phyloP scores from a whole-genome alignment of 2,329 filamentous ascomycete species.

The Cladosporium austrohemisphaericum region DNA sequence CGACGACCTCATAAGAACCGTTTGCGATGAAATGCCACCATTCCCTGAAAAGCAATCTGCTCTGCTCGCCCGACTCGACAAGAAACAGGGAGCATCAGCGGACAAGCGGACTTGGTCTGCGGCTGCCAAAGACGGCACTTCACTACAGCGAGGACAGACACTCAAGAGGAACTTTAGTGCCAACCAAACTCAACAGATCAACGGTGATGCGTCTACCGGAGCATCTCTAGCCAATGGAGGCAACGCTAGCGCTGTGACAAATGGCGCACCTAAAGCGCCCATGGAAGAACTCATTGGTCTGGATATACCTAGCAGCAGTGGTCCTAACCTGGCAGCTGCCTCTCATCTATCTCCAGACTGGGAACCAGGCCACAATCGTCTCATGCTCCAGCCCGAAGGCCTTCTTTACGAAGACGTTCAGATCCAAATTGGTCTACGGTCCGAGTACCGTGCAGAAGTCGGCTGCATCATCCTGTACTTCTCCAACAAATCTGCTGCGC shows the following conservation, averaged over 20 bases:
- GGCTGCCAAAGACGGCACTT: slow-evolving; percentile 72
- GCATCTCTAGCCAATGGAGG: slow-evolving; percentile 26
- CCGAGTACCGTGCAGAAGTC: slow-evolving; percentile 92
- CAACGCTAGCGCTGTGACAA: slow-evolving; percentile 22
- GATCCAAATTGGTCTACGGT: slow-evolving; percentile 85
- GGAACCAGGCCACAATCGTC: slow-evolving; percentile 81
- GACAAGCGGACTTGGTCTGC: slow-evolving; percentile 97
- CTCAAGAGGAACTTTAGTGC: slow-evolving; percentile 80
- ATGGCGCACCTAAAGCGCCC: slow-evolving; percentile 30
- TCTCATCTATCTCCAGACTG: slow-evolving; percentile 91
- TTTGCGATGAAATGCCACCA: slow-evolving; percentile 98
- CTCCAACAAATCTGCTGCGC: slow-evolving; percentile 82
- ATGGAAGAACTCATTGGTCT: slow-evolving; percentile 71
- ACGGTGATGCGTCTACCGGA: slow-evolving; percentile 31
- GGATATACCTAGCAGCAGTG: slow-evolving; percentile 64
- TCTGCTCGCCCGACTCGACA: slow-evolving; percentile 83
- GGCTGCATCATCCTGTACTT: slow-evolving; percentile 96
- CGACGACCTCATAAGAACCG: slow-evolving; percentile 85
- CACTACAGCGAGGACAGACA: slow-evolving; percentile 71
- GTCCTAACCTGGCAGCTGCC: slow-evolving; percentile 84
- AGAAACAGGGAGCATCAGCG: slow-evolving; percentile 81
- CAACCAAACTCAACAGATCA: slow-evolving; percentile 38
- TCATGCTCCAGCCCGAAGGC: slow-evolving; percentile 77
- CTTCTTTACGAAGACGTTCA: slow-evolving; percentile 93
- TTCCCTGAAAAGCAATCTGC: slow-evolving; percentile 94